Evolutionary conservation across 495 filamentous ascomycete species (phyloP), one percentile per base, ranked within the genome.

Genomic region (Hypoxylon lienhwacheense): DNA sequence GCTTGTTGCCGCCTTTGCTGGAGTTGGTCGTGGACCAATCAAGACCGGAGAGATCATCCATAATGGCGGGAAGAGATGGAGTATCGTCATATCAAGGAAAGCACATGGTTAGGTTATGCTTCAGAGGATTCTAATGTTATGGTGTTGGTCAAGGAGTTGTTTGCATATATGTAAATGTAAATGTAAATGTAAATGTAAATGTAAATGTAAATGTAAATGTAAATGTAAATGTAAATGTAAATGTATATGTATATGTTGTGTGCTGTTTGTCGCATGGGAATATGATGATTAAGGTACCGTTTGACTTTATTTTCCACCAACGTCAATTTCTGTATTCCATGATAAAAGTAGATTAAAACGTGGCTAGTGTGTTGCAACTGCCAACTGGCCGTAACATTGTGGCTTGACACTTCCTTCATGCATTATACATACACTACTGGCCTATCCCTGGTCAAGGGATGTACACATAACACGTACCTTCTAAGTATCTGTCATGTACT

Each of bases 1-100:
- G 70, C 59, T 84, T 68, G 28, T 78, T 46, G 28, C 78, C 43
- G 21, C 59, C 59, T 58, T 73, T 71, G 19, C 48, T 64, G 36
- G 46, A 44, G 53, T 49, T 67, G 59, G 72, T 64, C 29, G 77
- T 71, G 6, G 77, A 76, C 78, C 78, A 82, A 59, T 73, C 71
- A 31, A 82, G 69, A 14, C 74, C 72, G 11, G 72, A 76, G 21
- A 82, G 72, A 64, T 82, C 79, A 53, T 82, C 75, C 79, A 82
- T 82, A 31, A 61, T 69, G 36, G 37, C 25, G 25, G 4, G 32
- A 37, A 42, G 39, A 22, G 44, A 44, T 47, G 25, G n/a, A 39
- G 40, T 37, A 11, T 63, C 44, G 47, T 63, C 52, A 64, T 60
- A 52, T 66, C 55, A 69, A 49, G 43, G 45, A 40, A 29, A 20